Evolutionary conservation across 805 yeast species (phyloP), one percentile per base, ranked within the genome.

Genomic region (Candida vaughaniae): DNA sequence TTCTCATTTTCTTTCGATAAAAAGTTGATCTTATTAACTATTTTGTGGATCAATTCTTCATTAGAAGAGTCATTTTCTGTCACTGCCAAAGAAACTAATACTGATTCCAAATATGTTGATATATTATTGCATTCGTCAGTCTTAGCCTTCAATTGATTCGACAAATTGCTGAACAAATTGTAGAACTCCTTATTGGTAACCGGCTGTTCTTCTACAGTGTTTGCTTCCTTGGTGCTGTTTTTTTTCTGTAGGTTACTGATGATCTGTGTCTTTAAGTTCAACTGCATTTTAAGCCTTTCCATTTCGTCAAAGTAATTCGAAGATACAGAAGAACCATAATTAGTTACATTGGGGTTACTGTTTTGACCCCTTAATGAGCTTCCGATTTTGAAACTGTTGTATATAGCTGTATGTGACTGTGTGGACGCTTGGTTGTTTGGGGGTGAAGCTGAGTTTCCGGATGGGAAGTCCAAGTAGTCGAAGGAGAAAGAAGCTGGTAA

Each of bases 31-130:
- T 85, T 78, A 27, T 72, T 70, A 26, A 86, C 66, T 41, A 85
- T 76, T 49, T 81, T 80, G 53, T 86, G 93, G 10, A 90, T 79
- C 31, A 85, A 61, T 38, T 85, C 89, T 49, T 84, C 80, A 18
- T 37, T 31, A 4, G 20, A 10, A 17, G 32, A 17, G 5, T 29
- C 39, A 19, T 23, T 30, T 4, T 29, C 38, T 16, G 28, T 19
- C 31, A 31, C 25, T 7, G 31, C 16, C 11, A 27, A 29, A 6
- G 39, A 30, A 16, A 36, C 32, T n/a, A 36, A 30, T 3, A 31
- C 33, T 2, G 39, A 22, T 16, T 36, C 39, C 23, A 36, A 30
- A 22, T 36, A 31, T 10, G 16, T 16, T 6, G 29, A 18, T n/a
- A 36, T 16, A 5, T 16, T 26, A 6, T 22, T 15, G 10, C 25